phyloP scores from a whole-genome alignment of 2,329 filamentous ascomycete species.

The Pestalotiopsis sp. region DNA sequence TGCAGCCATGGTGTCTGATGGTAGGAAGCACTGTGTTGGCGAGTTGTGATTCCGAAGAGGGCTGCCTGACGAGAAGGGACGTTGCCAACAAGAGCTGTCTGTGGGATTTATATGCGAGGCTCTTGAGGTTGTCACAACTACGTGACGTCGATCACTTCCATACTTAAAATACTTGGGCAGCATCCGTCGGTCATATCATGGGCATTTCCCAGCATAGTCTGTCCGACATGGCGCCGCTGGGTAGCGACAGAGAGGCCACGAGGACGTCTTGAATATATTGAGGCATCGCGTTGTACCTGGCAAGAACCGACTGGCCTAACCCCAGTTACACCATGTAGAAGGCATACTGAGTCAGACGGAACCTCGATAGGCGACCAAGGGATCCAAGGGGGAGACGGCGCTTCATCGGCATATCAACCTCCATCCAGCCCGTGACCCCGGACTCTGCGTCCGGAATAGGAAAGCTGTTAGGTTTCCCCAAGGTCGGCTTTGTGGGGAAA shows the following conservation, averaged over 20 bases:
- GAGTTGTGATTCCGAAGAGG: no score
- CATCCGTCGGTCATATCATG: conserved; percentile 2
- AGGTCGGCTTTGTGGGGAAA: not conserved
- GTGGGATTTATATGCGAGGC: not conserved
- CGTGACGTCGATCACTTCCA: not conserved
- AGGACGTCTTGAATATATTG: conserved; percentile 6
- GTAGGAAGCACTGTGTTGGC: not conserved
- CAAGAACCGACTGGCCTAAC: not conserved
- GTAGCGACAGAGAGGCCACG: not conserved
- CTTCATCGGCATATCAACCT: conserved; percentile 2
- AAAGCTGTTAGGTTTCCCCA: conserved; percentile 1
- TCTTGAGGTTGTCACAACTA: not conserved
- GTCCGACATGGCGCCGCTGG: conserved; percentile 5
- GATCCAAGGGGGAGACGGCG: not conserved
- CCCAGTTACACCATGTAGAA: not conserved
- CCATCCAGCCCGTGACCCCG: conserved; percentile 3
- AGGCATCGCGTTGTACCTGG: not conserved
- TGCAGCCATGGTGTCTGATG: not conserved
- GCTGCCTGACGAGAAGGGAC: not conserved
- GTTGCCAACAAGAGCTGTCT: not conserved
- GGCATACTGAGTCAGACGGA: not conserved
- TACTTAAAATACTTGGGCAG: not conserved
- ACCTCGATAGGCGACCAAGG: not conserved
- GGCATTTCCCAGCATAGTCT: not conserved
- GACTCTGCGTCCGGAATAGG: not conserved